Percentiles rank a stretch among this genome's conserved stretches.
Conservation (phyloP, 2,329 filamentous ascomycete species). For the Cladophialophora carrionii region DNA sequence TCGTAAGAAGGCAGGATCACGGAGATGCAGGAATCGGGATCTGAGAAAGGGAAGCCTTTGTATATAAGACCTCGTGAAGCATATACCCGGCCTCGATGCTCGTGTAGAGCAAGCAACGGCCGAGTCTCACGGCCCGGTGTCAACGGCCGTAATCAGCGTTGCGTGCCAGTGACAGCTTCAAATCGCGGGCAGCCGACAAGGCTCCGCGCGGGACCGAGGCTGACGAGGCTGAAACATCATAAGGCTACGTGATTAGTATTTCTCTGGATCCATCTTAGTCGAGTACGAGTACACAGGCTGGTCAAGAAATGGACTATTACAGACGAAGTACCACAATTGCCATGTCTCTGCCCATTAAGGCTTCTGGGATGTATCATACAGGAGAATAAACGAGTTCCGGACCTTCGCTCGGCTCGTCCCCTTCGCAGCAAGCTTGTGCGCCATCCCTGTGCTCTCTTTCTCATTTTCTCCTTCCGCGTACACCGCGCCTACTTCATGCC, state of each 20-base stretch:
- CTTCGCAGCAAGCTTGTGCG: no score
- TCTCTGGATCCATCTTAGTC: not conserved
- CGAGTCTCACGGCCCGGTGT: not conserved
- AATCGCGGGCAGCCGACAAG: slow-evolving; percentile 12
- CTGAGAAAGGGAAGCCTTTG: not conserved
- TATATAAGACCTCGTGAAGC: not conserved
- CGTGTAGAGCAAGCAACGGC: slow-evolving; percentile 9
- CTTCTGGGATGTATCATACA: no score
- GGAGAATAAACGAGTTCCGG: no score
- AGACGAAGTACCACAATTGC: no score
- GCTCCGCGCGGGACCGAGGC: slow-evolving; percentile 15
- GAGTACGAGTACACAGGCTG: no score
- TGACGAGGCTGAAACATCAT: slow-evolving; percentile 4
- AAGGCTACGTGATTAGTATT: not conserved
- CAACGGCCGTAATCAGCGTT: slow-evolving; percentile 13
- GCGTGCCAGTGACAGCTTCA: not conserved
- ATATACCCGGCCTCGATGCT: not conserved
- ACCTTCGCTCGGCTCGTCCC: no score
- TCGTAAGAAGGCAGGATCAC: not conserved
- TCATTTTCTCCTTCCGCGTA: no score
- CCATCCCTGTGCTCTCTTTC: no score
- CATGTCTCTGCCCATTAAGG: no score
- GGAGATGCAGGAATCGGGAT: not conserved
- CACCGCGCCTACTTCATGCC: no score
- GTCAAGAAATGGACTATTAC: no score